A percentile compares a stretch with the other conserved stretches of the same genome.
Conservation (phyloP, 176 grass and related monocot genomes). For the Pontederia paniculata region DNA sequence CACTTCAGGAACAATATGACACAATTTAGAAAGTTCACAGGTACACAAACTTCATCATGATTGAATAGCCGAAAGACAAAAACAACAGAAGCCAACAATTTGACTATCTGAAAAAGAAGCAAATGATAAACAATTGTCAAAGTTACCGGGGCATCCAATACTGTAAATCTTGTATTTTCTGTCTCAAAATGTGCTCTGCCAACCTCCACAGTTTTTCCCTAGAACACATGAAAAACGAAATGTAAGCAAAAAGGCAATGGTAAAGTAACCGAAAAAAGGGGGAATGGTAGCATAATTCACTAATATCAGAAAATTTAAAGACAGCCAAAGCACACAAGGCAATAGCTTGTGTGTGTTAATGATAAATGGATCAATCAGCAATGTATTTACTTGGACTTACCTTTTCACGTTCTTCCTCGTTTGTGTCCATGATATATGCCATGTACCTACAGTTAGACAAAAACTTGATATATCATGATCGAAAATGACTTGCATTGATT, state of each 20-base stretch:
- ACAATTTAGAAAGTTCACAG: too few species aligned
- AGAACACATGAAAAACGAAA: conserved; percentile 21
- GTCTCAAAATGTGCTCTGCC: conserved; percentile 92
- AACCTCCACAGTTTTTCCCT: conserved; percentile 86
- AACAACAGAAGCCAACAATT: background rate
- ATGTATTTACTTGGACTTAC: conserved; percentile 8
- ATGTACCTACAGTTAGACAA: conserved; percentile 60
- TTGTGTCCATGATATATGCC: conserved; percentile 99
- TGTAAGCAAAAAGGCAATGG: background rate
- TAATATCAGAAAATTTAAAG: background rate
- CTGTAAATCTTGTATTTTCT: conserved; percentile 76
- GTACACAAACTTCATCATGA: too few species aligned
- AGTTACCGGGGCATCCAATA: conserved; percentile 70
- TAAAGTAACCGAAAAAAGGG: background rate
- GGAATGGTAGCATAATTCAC: too few species aligned
- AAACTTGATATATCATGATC: background rate
- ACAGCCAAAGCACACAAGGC: background rate
- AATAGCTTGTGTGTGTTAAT: background rate
- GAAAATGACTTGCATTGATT: background rate
- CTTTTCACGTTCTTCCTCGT: conserved; percentile 90
- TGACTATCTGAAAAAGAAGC: background rate
- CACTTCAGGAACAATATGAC: too few species aligned
- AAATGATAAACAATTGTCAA: background rate
- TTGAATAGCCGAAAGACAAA: too few species aligned
- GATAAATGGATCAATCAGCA: background rate